These are phyloP conservation scores for Blastobotrys persicus DNA, from an alignment of 1,139 yeast species.

Conservation along the genomic window DNA sequence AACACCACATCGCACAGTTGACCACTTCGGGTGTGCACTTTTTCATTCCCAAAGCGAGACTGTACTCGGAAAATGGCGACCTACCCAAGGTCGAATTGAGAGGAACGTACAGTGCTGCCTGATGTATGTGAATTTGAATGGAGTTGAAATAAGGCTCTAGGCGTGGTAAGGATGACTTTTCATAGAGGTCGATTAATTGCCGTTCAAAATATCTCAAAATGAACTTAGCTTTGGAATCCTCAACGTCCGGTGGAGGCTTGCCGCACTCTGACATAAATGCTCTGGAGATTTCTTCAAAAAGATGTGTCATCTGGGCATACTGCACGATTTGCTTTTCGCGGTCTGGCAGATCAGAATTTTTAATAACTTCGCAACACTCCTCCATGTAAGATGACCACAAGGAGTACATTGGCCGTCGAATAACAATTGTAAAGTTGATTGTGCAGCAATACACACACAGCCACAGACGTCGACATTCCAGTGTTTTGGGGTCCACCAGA, in stretches of 20 bases:
- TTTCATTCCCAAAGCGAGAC: constrained; percentile 31
- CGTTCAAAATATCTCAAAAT: constrained; percentile 29
- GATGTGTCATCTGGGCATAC: constrained; percentile 57
- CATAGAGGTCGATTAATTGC: constrained; percentile 17
- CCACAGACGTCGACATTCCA: constrained; percentile 39
- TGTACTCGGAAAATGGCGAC: constrained; percentile 39
- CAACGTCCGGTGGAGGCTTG: constrained; percentile 32
- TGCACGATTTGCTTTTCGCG: constrained; percentile 46
- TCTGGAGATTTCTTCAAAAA: constrained; percentile 55
- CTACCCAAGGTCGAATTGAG: constrained; percentile 32
- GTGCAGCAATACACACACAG: constrained; percentile 33
- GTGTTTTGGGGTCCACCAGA: constrained; percentile 36
- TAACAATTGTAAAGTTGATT: constrained; percentile 34
- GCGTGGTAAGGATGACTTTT: constrained; percentile 8
- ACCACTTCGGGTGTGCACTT: constrained; percentile 25
- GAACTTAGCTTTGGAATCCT: constrained; percentile 27
- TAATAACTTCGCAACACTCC: constrained; percentile 55
- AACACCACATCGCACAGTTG: constrained; percentile 27
- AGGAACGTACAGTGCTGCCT: constrained; percentile 46
- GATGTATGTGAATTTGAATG: constrained; percentile 73
- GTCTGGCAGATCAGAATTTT: constrained; percentile 34
- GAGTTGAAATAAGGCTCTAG: constrained; percentile 45
- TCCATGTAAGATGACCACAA: constrained; percentile 56
- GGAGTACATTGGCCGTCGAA: constrained; percentile 32
- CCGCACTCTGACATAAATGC: constrained; percentile 28